Evolutionary conservation across 345 rosid species (phyloP).

Genomic region (Pelargonium nanum): DNA sequence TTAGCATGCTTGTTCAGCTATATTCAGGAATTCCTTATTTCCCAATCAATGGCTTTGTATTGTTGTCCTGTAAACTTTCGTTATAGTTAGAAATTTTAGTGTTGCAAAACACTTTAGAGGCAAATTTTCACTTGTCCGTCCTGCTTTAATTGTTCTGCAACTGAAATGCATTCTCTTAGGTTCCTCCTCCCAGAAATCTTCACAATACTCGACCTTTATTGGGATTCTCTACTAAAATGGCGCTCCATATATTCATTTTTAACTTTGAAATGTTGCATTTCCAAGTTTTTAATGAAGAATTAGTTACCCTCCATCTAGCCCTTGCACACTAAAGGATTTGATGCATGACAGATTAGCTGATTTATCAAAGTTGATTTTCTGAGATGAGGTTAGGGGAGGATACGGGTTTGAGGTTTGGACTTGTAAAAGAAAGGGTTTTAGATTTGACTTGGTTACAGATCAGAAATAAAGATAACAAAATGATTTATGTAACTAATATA

Average conservation of each 20-base stretch:
- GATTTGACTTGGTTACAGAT: neutral
- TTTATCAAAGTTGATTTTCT: neutral
- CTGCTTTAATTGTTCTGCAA: too few relatives aligned
- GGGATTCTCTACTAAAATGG: neutral
- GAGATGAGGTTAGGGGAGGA: neutral
- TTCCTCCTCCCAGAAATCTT: too few relatives aligned
- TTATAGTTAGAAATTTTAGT: neutral
- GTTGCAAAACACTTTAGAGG: too few relatives aligned
- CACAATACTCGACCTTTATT: too few relatives aligned
- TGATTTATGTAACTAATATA: too few relatives aligned
- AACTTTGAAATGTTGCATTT: neutral
- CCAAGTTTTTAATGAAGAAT: too few relatives aligned
- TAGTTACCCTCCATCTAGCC: too few relatives aligned
- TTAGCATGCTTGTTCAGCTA: too few relatives aligned
- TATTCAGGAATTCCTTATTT: neutral
- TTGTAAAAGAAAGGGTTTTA: neutral
- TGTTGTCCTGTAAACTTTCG: neutral
- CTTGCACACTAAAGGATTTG: neutral
- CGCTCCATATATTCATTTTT: neutral
- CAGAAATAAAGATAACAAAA: too few relatives aligned
- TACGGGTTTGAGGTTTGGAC: neutral
- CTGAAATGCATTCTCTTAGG: too few relatives aligned
- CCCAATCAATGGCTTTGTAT: neutral
- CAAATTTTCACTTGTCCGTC: too few relatives aligned
- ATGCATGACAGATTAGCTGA: neutral